Conservation (phyloP, 148 eudicot species). For the Persicaria tinctoria region DNA sequence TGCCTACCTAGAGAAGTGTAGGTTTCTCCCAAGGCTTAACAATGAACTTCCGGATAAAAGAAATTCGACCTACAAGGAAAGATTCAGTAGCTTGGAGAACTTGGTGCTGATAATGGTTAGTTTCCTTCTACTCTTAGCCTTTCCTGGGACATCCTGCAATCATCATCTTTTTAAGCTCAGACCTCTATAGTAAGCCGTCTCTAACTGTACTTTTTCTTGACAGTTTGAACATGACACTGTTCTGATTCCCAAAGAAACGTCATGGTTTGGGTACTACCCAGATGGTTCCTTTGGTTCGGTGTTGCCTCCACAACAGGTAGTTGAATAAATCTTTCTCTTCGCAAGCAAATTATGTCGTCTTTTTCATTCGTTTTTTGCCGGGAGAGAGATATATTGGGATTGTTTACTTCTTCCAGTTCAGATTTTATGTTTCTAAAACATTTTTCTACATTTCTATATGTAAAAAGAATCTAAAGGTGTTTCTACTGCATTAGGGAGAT, state of each 20-base stretch:
- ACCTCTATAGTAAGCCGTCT: background rate
- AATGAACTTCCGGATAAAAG: constrained; percentile 70
- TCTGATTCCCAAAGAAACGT: constrained; percentile 81
- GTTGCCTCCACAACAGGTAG: constrained; percentile 74
- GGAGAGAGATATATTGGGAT: background rate
- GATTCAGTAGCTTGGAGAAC: constrained; percentile 74
- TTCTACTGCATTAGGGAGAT: background rate
- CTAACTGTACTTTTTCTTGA: constrained; percentile 9
- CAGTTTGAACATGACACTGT: constrained; percentile 89
- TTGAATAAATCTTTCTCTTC: background rate
- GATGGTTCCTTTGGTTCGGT: constrained; percentile 78
- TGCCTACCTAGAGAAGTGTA: constrained; percentile 65
- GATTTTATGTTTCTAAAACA: background rate
- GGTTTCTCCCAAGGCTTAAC: constrained; percentile 91
- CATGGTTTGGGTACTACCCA: constrained; percentile 97
- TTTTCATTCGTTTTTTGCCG: too few relatives aligned
- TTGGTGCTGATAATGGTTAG: constrained; percentile 84
- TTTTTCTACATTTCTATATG: background rate
- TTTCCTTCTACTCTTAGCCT: background rate
- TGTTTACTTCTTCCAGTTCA: background rate
- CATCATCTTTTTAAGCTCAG: background rate
- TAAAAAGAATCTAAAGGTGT: background rate
- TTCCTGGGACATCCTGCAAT: background rate
- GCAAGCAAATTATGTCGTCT: background rate
- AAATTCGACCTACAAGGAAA: constrained; percentile 76